Base-by-base conservation (phyloP, 2,329 filamentous ascomycete species). In the Epichloe bromicola region DNA sequence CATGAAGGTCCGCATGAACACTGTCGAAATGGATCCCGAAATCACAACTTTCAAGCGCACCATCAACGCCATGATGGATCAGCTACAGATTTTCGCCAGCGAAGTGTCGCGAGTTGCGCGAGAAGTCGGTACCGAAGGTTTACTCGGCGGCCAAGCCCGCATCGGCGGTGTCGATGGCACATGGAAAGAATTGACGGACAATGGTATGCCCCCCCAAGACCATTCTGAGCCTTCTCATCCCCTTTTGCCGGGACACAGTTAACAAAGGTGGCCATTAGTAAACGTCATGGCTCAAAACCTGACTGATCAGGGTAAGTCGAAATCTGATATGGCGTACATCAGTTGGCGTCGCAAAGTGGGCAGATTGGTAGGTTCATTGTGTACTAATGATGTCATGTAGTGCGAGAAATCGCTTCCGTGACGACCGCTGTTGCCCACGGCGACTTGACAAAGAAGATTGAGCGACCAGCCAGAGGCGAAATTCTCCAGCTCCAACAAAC, bases 61-160 rank as follows among this genome's bases (percentile, higher is more conserved):
- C 55, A 97, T 97, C 72, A 97, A 97, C 67, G 94, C 87, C 58
- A 97, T 97, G 91, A 95, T 97, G 81, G 91, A 97, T 65, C 91
- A 96, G 68, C 77, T 97, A 53, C 90, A 96, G 65, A 87, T 94
- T 54, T 97, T 97, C 68, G 91, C 91, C 57, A 94, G 88, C 67
- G 90, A 97, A 71, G 91, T 97, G 62, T 96, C 91, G 36, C 85
- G 88, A 58, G 83, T 97, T 59, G 91, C 91, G 49, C 86, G 88
- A 66, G 91, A 97, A 69, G 91, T 97, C 73, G 91, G 91, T 59
- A 97, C 91, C 12, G 90, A 97, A 67, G 91, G 91, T 63, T 85
- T 93, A 56, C 82, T 97, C 41, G 91, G 91, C 61, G 91, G 91
- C 42, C 91, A 97, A 67, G 91, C 91, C 53, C 85, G 89, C 66